phyloP scores from a whole-genome alignment of 139 green algal species.

The Chlorella sp. region DNA sequence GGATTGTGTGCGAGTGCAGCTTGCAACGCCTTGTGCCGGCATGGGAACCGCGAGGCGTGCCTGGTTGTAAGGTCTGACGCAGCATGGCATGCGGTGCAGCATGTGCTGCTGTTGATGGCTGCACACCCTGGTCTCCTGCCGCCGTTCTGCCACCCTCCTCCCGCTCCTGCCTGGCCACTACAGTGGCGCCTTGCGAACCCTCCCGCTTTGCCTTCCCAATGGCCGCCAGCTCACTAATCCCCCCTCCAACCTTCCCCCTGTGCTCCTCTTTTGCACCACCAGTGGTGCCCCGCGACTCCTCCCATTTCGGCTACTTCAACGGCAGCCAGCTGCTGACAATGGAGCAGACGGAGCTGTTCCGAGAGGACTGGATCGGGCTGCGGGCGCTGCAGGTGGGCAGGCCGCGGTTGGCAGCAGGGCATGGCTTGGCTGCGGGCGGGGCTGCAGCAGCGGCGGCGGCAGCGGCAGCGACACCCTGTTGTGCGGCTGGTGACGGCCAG shows the following conservation, averaged over 20 bases:
- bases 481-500: no score
- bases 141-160: not conserved
- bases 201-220: no score
- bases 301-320: slow-evolving; percentile 84
- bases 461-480: no score
- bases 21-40: not conserved
- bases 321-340: slow-evolving; percentile 53
- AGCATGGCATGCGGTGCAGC: not conserved
- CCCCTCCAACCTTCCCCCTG: not conserved
- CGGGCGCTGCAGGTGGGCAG: slow-evolving; percentile 41
- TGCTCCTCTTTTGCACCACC: not conserved
- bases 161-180: no score
- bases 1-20: not conserved
- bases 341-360: slow-evolving; percentile 53
- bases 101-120: not conserved
- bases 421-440: no score
- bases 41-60: not conserved
- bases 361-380: slow-evolving; percentile 77
- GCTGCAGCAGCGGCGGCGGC: no score
- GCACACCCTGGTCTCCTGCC: not conserved
- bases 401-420: no score
- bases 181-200: no score
- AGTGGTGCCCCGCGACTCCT: slow-evolving; percentile 79
- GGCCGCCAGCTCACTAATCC: no score
- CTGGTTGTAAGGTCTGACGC: not conserved